Percentiles rank a stretch among this genome's conserved stretches.
These are phyloP conservation scores for Trametes cubensis DNA, from an alignment of 768 basidiomycete species.

Conservation along the genomic window DNA sequence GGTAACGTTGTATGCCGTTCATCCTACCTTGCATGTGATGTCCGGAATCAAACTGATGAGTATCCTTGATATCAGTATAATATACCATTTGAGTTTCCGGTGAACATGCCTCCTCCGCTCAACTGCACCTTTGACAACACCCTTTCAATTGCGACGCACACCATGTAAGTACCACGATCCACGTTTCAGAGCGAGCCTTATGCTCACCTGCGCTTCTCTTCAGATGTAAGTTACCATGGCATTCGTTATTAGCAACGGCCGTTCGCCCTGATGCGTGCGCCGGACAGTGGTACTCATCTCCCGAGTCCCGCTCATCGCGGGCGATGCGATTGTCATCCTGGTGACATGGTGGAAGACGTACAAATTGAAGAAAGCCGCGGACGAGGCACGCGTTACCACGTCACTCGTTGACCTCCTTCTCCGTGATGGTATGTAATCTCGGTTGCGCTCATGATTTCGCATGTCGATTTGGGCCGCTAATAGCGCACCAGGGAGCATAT, in stretches of 20 bases:
- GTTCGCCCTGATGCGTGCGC: too few species aligned
- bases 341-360: slow-evolving; percentile 22
- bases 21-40: background rate
- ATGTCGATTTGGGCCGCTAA: background rate
- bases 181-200: too few species aligned
- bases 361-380: slow-evolving; percentile 8
- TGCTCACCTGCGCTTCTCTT: too few species aligned
- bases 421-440: slow-evolving; percentile 5
- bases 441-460: background rate
- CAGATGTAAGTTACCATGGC: too few species aligned
- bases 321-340: slow-evolving; percentile 8
- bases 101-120: slow-evolving; percentile 4
- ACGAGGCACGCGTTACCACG: background rate
- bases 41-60: too few species aligned
- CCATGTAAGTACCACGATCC: too few species aligned
- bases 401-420: slow-evolving; percentile 5
- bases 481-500: slow-evolving; percentile 4
- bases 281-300: slow-evolving; percentile 1
- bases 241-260: too few species aligned
- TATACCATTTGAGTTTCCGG: slow-evolving; percentile 1
- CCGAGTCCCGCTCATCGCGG: slow-evolving; percentile 1
- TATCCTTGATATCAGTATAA: background rate
- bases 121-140: background rate
- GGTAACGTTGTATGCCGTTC: slow-evolving; percentile 2
- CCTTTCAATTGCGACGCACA: background rate